Percentiles rank a stretch among this genome's conserved stretches.
phyloP scores from a whole-genome alignment of 192 early-diverging fungal genomes.

The Linnemannia hyalina region DNA sequence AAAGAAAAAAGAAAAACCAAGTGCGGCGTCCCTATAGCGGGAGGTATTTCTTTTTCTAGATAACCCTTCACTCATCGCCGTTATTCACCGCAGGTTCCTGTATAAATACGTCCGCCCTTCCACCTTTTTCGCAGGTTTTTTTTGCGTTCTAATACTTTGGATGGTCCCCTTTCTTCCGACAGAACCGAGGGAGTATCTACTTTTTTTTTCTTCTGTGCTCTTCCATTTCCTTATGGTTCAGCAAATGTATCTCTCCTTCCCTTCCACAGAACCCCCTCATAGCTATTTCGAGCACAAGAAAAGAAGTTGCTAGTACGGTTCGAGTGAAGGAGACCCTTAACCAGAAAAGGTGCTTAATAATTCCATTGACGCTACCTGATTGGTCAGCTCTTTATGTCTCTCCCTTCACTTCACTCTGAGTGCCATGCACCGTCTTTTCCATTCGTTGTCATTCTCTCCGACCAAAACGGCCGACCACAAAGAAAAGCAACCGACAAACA shows the following conservation, averaged over 20 bases:
- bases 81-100: background rate
- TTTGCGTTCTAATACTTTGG: background rate
- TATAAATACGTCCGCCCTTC: background rate
- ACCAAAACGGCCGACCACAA: too few relatives aligned
- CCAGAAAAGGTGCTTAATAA: background rate
- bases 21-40: background rate
- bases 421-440: too few relatives aligned
- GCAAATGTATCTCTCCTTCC: background rate
- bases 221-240: background rate
- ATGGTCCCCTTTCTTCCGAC: background rate
- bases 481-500: too few relatives aligned
- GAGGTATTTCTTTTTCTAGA: background rate
- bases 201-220: background rate
- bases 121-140: background rate
- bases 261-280: background rate
- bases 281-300: background rate
- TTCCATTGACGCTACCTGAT: background rate
- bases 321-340: background rate
- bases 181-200: background rate
- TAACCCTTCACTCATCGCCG: background rate
- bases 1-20: background rate
- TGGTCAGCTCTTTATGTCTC: background rate
- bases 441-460: too few relatives aligned
- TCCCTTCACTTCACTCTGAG: too few relatives aligned
- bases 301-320: background rate